Evolutionary conservation across 2,329 filamentous ascomycete species (phyloP), one percentile per base, ranked within the genome.

Genomic region (Rachicladosporium sp.): DNA sequence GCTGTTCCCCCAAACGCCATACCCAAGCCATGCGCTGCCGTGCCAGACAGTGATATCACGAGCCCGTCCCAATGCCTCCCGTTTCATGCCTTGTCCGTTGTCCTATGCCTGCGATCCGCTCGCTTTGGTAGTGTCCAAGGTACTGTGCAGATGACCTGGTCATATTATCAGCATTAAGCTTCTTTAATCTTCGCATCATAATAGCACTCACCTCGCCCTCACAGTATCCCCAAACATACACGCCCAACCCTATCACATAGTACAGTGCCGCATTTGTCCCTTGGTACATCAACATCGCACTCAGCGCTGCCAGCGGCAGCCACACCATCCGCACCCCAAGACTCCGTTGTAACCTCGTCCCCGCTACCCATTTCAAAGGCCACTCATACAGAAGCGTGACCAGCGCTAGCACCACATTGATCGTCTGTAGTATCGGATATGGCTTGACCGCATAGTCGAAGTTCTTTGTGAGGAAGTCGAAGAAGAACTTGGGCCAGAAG

Each of bases 401-500:
- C 43, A 96, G 51, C 10, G 85, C 88, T 55, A 93, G 71, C 33
- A 95, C 13, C 15, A 98, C 68, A 56, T 98, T 98, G 66, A 96
- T 72, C 55, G 82, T 83, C 60, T 98, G 91, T 10, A 98, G 70
- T 37, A 87, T 69, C 1, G 91, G 91, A n/a, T 91, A 62, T 1
- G 89, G 89, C 55, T 82, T 87, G 46, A 96, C 85, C 36, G 82
- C 83, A 40, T 69, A 72, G 58, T 98, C 85, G 52, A 98, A 78
- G 53, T 85, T 87, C 56, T 85, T 87, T 44, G 89, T 95, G 49
- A 91, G 66, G 61, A 94, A 94, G 64, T 98, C 91, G 82, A 84
- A 98, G 67, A 98, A 93, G 58, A 98, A 81, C 63, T 98, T 98
- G 50, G 91, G 91, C 87, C 88, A 98, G 74, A 98, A 89, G 73